phyloP scores from a whole-genome alignment of 2,329 filamentous ascomycete species.

The Helotiales sp. region DNA sequence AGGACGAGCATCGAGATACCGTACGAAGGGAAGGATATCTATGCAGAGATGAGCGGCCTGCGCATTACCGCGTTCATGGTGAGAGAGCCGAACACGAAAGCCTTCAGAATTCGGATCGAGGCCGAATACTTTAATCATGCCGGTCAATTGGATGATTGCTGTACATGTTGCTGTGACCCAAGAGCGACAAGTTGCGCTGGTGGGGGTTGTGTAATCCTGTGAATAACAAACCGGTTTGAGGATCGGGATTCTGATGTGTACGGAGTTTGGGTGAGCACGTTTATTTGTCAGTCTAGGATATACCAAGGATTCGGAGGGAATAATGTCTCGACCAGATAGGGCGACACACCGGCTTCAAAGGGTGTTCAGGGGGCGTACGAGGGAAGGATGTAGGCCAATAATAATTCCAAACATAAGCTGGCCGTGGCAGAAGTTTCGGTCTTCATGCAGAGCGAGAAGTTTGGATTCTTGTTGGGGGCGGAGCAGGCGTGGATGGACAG shows the following conservation, averaged over 20 bases:
- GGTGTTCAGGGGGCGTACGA: no score
- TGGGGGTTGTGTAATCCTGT: not conserved
- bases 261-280: no score
- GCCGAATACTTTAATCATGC: not conserved
- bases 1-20: not conserved
- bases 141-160: not conserved
- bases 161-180: not conserved
- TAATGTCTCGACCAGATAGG: no score
- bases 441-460: no score
- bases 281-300: no score
- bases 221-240: not conserved
- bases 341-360: no score
- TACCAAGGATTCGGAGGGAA: no score
- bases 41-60: not conserved
- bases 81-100: not conserved
- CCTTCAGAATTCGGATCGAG: not conserved
- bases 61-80: not conserved
- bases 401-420: no score
- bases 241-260: not conserved
- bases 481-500: no score
- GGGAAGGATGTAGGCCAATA: no score
- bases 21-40: constrained; percentile 7
- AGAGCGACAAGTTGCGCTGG: not conserved
- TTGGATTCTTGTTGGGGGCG: no score
- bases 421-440: no score